A percentile compares a stretch with the other conserved stretches of the same genome.
phyloP scores from a whole-genome alignment of 306 rosid genomes.

The Trifolium fragiferum region DNA sequence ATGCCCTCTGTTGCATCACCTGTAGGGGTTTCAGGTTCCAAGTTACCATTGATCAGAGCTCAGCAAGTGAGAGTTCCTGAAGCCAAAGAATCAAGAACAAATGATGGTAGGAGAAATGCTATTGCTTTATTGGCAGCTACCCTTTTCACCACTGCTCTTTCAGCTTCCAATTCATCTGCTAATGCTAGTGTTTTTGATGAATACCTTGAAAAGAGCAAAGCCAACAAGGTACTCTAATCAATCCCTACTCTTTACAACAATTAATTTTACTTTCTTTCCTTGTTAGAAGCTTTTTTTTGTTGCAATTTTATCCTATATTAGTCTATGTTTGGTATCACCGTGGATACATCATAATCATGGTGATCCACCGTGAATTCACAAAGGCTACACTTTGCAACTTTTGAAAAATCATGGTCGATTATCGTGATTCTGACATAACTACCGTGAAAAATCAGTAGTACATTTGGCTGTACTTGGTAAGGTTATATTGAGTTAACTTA shows the following conservation, averaged over 20 bases:
- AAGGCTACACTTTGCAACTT: too few relatives aligned
- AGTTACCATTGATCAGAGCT: constrained; percentile 66
- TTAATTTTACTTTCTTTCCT: background rate
- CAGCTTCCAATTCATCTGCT: constrained; percentile 49
- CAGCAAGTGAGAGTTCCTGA: constrained; percentile 50
- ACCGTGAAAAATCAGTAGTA: too few relatives aligned
- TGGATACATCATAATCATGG: too few relatives aligned
- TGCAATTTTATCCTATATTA: too few relatives aligned
- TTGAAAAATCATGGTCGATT: too few relatives aligned
- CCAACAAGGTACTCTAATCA: constrained; percentile 69
- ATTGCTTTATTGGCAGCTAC: constrained; percentile 68
- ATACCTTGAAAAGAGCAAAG: constrained; percentile 85
- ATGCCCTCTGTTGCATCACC: constrained; percentile 50
- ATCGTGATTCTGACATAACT: too few relatives aligned
- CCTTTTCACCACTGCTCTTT: constrained; percentile 61
- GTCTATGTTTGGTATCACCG: too few relatives aligned
- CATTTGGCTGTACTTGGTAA: too few relatives aligned
- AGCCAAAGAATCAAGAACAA: constrained; percentile 38
- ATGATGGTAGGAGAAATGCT: constrained; percentile 77
- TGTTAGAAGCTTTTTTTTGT: too few relatives aligned
- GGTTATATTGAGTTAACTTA: too few relatives aligned
- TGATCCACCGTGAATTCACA: too few relatives aligned
- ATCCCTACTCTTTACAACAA: background rate
- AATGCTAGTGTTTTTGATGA: constrained; percentile 87
- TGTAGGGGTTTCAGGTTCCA: constrained; percentile 34